Evolutionary conservation across 1,139 yeast genomes (phyloP).

Genomic region (Yamadazyma songkhlaensis): DNA sequence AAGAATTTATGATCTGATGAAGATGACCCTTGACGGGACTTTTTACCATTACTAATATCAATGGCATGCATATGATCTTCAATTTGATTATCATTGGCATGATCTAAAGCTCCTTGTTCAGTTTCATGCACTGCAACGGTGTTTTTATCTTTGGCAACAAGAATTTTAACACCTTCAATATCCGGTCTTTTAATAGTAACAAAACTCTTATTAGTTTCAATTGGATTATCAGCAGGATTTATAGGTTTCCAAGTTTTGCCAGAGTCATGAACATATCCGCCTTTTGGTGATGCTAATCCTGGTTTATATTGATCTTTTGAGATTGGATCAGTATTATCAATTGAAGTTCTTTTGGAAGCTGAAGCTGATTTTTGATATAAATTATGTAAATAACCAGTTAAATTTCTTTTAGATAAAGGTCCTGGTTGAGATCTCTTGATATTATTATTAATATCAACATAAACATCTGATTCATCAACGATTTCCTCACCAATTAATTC

Average conservation of each 20-base stretch:
- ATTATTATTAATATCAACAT: constrained; percentile 83
- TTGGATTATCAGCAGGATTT: constrained; percentile 81
- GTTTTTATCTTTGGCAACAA: constrained; percentile 24
- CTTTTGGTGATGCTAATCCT: constrained; percentile 2
- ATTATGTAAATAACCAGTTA: constrained; percentile 65
- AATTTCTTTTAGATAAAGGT: constrained; percentile 72
- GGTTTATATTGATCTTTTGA: neutral
- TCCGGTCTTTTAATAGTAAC: constrained; percentile 65
- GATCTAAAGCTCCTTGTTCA: constrained; percentile 48
- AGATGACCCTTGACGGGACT: constrained; percentile 8
- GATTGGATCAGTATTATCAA: constrained; percentile 20
- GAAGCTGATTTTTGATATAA: constrained; percentile 41
- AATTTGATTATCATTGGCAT: neutral
- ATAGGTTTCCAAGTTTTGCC: constrained; percentile 46
- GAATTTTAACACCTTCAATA: constrained; percentile 19
- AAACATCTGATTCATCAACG: constrained; percentile 96
- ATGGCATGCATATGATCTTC: constrained; percentile 15
- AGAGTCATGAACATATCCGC: constrained; percentile 2
- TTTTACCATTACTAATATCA: neutral
- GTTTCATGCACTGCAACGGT: constrained; percentile 35
- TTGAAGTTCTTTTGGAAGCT: constrained; percentile 37
- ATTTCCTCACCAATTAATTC: constrained; percentile 97
- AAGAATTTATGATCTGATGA: constrained; percentile 15
- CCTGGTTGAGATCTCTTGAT: constrained; percentile 84
- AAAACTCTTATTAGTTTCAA: constrained; percentile 65